These are phyloP conservation scores for Senecio squalidus DNA, from an alignment of 140 eudicot genomes.

Conservation along the genomic window DNA sequence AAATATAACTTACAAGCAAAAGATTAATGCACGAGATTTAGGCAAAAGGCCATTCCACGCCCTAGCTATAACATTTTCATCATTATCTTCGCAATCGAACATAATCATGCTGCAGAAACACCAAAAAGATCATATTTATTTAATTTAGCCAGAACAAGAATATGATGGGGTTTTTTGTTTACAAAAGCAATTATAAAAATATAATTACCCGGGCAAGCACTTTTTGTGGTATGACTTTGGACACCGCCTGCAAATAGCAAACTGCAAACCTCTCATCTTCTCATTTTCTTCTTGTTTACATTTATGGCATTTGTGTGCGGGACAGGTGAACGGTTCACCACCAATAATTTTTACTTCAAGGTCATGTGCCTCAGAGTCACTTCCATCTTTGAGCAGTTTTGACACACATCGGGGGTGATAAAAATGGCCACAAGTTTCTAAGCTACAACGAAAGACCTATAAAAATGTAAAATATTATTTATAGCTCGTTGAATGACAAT, in stretches of 20 bases:
- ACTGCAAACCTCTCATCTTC: slow-evolving; percentile 31
- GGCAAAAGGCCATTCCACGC: slow-evolving; percentile 63
- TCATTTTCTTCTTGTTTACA: slow-evolving; percentile 49
- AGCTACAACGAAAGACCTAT: slow-evolving; percentile 69
- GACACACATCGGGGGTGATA: slow-evolving; percentile 79
- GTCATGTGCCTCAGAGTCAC: slow-evolving; percentile 21
- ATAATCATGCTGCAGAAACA: slow-evolving; percentile 41
- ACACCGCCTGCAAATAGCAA: slow-evolving; percentile 82
- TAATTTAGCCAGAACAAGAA: background rate
- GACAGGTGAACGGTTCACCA: slow-evolving; percentile 70
- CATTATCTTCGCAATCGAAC: slow-evolving; percentile 27
- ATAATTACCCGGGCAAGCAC: slow-evolving; percentile 60
- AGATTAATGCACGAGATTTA: slow-evolving; percentile 46
- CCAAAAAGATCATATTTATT: slow-evolving; percentile 4
- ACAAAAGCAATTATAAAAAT: too few species aligned
- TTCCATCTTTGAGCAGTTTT: slow-evolving; percentile 30
- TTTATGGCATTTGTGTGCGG: slow-evolving; percentile 48
- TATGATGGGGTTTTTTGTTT: background rate
- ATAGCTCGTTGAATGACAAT: background rate
- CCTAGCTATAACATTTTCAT: slow-evolving; percentile 27
- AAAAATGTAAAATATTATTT: background rate
- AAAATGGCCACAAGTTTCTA: slow-evolving; percentile 70
- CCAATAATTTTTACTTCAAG: slow-evolving; percentile 36
- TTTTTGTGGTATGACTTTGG: slow-evolving; percentile 67
- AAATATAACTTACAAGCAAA: slow-evolving; percentile 73